Percentiles rank a stretch among this genome's conserved stretches.
These are phyloP conservation scores for Clitopilus hobsonii DNA, from an alignment of 768 basidiomycete genomes.

Conservation along the genomic window DNA sequence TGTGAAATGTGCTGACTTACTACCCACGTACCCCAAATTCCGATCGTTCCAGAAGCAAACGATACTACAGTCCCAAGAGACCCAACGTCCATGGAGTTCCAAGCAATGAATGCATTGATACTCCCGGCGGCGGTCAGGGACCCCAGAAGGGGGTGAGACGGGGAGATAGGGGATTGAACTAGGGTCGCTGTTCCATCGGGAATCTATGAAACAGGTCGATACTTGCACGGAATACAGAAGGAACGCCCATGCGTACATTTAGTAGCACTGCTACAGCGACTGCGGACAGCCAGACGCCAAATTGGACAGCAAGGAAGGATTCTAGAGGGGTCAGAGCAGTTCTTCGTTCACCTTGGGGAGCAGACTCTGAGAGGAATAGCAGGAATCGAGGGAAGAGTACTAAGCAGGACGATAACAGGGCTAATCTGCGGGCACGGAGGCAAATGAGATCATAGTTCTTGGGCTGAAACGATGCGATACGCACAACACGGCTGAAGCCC, in stretches of 20 bases:
- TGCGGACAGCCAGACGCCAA: conserved; percentile 57
- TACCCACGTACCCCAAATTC: conserved; percentile 68
- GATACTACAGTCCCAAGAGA: conserved; percentile 49
- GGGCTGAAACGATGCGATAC: conserved; percentile 8
- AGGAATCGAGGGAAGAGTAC: conserved; percentile 59
- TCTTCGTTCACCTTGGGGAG: conserved; percentile 26
- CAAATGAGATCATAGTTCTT: conserved; percentile 14
- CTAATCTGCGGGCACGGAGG: conserved; percentile 11
- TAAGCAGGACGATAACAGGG: conserved; percentile 23
- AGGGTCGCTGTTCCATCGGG: conserved; percentile 22
- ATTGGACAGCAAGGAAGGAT: conserved; percentile 60
- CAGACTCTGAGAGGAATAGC: conserved; percentile 58
- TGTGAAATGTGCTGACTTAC: conserved; percentile 34
- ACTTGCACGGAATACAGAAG: background rate
- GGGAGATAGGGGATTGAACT: conserved; percentile 28
- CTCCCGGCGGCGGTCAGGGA: conserved; percentile 52
- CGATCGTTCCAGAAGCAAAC: conserved; percentile 44
- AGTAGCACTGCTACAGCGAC: conserved; percentile 53
- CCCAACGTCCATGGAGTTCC: conserved; percentile 56
- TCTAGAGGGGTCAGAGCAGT: conserved; percentile 59
- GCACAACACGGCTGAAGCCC: conserved; percentile 22
- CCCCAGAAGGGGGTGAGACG: conserved; percentile 57
- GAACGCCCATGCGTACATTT: conserved; percentile 36
- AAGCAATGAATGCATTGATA: conserved; percentile 59
- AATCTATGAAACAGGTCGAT: conserved; percentile 22